phyloP scores from a whole-genome alignment of 1,139 yeast genomes.

The Protomyces inouyei region DNA sequence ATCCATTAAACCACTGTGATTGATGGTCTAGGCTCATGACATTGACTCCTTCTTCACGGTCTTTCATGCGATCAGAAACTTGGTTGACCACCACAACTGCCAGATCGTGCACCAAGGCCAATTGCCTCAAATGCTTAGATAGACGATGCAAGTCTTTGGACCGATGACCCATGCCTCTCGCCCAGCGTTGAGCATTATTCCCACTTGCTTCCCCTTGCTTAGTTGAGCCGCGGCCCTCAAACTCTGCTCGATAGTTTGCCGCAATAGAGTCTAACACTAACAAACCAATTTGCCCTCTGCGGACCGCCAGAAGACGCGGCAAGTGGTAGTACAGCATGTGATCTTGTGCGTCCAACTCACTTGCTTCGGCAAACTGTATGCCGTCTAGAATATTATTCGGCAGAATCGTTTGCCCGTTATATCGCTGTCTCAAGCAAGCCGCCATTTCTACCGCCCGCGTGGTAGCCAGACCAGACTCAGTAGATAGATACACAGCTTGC shows the following conservation, averaged over 20 bases:
- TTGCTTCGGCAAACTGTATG: conserved; percentile 59
- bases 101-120: conserved; percentile 50
- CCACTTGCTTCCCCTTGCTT: background rate
- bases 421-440: conserved; percentile 21
- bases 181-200: background rate
- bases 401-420: background rate
- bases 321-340: conserved; percentile 68
- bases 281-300: conserved; percentile 46
- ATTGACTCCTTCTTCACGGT: conserved; percentile 29
- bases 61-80: conserved; percentile 42
- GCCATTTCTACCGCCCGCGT: conserved; percentile 47
- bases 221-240: conserved; percentile 33
- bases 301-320: conserved; percentile 47
- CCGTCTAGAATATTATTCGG: conserved; percentile 44
- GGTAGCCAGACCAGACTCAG: conserved; percentile 71
- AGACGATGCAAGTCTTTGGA: conserved; percentile 41
- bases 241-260: conserved; percentile 71
- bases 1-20: conserved; percentile 67
- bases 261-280: conserved; percentile 80
- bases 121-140: conserved; percentile 48
- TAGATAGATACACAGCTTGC: conserved; percentile 62
- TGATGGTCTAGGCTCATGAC: conserved; percentile 62
- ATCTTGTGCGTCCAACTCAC: conserved; percentile 67
- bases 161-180: conserved; percentile 38
- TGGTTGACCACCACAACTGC: conserved; percentile 77